Evolutionary conservation across 805 yeast genomes (phyloP).

Genomic region (Teunomyces aglyptinius): DNA sequence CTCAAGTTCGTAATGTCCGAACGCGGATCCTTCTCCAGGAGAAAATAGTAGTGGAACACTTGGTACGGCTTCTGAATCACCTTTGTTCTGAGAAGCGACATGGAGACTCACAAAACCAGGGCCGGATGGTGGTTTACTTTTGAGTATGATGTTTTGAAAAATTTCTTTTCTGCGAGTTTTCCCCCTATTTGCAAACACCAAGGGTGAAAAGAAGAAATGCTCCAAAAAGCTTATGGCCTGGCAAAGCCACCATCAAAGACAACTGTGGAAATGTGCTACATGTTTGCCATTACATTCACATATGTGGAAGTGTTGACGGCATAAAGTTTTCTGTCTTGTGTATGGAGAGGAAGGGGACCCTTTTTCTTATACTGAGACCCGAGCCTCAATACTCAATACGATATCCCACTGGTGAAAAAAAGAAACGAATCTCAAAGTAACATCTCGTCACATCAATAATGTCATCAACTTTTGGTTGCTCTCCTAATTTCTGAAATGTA

Average conservation of each 20-base stretch:
- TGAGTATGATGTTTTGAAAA: not conserved
- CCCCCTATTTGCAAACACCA: not conserved
- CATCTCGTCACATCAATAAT: no score
- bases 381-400: no score
- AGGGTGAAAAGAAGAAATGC: not conserved
- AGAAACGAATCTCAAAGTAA: no score
- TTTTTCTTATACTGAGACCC: no score
- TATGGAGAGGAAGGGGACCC: no score
- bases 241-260: not conserved
- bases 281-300: no score
- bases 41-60: conserved; percentile 50
- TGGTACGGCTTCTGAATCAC: conserved; percentile 38
- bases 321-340: no score
- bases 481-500: not conserved
- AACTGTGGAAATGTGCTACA: no score
- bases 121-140: not conserved
- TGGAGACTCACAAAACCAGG: not conserved
- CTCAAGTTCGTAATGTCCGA: conserved; percentile 50
- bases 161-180: not conserved
- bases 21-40: conserved; percentile 51
- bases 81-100: conserved; percentile 20
- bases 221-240: not conserved
- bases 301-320: no score
- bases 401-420: no score
- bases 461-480: not conserved